Evolutionary conservation across 805 yeast genomes (phyloP).

Genomic region (Brettanomyces nanus): DNA sequence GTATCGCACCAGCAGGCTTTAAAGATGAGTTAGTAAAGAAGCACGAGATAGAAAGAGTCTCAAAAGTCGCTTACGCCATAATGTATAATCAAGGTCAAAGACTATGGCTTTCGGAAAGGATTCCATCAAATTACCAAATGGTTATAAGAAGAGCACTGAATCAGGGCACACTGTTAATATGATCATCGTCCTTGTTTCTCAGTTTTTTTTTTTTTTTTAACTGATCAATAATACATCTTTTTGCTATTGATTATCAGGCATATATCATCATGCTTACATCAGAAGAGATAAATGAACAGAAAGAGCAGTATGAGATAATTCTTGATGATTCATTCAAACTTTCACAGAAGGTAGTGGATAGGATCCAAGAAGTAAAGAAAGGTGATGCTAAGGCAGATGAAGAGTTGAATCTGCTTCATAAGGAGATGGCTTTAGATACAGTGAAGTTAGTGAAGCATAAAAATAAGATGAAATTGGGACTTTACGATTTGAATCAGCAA

Average conservation of each 20-base stretch:
- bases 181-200: too few relatives aligned
- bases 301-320: background rate
- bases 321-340: slow-evolving; percentile 15
- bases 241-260: too few relatives aligned
- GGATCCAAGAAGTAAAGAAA: slow-evolving; percentile 5
- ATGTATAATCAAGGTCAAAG: slow-evolving; percentile 67
- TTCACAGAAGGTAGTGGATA: slow-evolving; percentile 7
- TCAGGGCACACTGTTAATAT: too few relatives aligned
- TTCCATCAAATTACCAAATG: too few relatives aligned
- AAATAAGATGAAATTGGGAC: slow-evolving; percentile 13
- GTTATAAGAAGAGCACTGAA: too few relatives aligned
- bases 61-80: slow-evolving; percentile 52
- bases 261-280: background rate
- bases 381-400: slow-evolving; percentile 1
- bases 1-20: slow-evolving; percentile 68
- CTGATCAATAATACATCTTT: too few relatives aligned
- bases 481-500: slow-evolving; percentile 10
- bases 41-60: background rate
- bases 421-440: slow-evolving; percentile 14
- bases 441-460: slow-evolving; percentile 12
- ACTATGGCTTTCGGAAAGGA: slow-evolving; percentile 50
- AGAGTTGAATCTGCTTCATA: slow-evolving; percentile 11
- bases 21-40: slow-evolving; percentile 4
- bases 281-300: background rate
- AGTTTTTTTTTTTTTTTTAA: too few relatives aligned